Evolutionary conservation across 2,329 filamentous ascomycete genomes (phyloP).

Genomic region (Zalaria sp.): DNA sequence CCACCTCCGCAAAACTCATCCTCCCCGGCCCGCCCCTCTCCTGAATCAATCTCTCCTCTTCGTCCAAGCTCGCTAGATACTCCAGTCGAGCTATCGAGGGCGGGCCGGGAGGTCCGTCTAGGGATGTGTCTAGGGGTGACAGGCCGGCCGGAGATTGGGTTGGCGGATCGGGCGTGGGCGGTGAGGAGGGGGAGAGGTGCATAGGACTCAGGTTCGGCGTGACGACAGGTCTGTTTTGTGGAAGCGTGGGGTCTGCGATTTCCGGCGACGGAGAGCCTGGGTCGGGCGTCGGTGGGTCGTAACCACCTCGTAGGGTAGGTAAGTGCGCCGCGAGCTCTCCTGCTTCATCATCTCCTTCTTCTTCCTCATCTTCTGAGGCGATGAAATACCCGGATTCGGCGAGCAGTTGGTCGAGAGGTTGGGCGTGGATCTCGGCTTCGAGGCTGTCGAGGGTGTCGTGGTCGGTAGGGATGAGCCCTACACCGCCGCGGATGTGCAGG

Average conservation of each 20-base stretch:
- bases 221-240: conserved; percentile 9
- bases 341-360: background rate
- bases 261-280: background rate
- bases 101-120: background rate
- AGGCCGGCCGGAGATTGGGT: background rate
- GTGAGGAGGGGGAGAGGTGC: background rate
- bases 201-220: conserved; percentile 1
- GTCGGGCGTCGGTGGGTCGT: background rate
- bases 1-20: conserved; percentile 68
- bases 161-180: conserved; percentile 1
- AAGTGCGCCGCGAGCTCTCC: too few species aligned
- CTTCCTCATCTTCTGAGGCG: conserved; percentile 2
- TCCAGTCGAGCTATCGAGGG: conserved; percentile 24
- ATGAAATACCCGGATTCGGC: conserved; percentile 25
- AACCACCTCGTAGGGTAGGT: too few species aligned
- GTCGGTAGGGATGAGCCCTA: conserved; percentile 14
- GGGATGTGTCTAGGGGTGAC: background rate
- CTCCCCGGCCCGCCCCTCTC: conserved; percentile 65
- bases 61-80: conserved; percentile 38
- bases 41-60: conserved; percentile 53
- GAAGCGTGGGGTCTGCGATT: conserved; percentile 10
- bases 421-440: conserved; percentile 19
- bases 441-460: conserved; percentile 14
- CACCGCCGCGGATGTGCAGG: conserved; percentile 14
- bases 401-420: conserved; percentile 28